Conservation (phyloP, 2,329 filamentous ascomycete species). For the Aureobasidium sp. region DNA sequence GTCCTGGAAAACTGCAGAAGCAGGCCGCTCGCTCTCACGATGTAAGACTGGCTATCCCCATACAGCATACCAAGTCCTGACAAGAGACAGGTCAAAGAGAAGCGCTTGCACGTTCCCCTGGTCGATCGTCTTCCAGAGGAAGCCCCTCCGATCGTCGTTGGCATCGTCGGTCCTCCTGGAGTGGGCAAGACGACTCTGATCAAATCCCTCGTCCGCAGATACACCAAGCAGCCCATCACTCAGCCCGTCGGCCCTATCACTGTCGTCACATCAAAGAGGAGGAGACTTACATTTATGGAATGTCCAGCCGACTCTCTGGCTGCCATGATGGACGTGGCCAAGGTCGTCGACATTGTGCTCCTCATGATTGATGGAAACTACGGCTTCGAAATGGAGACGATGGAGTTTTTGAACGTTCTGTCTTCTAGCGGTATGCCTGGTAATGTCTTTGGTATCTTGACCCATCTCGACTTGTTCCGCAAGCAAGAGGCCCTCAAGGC, state of each 20-base stretch:
- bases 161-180: constrained; percentile 89
- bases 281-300: constrained; percentile 91
- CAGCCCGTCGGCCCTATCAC: constrained; percentile 89
- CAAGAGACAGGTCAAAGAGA: constrained; percentile 73
- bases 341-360: constrained; percentile 93
- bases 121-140: constrained; percentile 95
- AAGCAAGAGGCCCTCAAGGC: constrained; percentile 88
- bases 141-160: constrained; percentile 84
- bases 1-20: constrained; percentile 72
- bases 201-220: constrained; percentile 87
- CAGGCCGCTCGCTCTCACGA: constrained; percentile 67
- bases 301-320: constrained; percentile 90
- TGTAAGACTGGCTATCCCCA: constrained; percentile 40
- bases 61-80: not conserved
- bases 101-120: constrained; percentile 89
- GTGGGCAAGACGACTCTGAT: constrained; percentile 92
- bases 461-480: constrained; percentile 89
- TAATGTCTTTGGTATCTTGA: constrained; percentile 95
- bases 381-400: constrained; percentile 99
- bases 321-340: constrained; percentile 93
- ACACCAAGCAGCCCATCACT: constrained; percentile 90
- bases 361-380: constrained; percentile 99
- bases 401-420: constrained; percentile 95
- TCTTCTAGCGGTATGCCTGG: constrained; percentile 96
- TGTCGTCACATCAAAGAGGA: constrained; percentile 91